Evolutionary conservation across 805 yeast genomes (phyloP), one percentile per base, ranked within the genome.

Genomic region (Sugiyamaella smithiae): DNA sequence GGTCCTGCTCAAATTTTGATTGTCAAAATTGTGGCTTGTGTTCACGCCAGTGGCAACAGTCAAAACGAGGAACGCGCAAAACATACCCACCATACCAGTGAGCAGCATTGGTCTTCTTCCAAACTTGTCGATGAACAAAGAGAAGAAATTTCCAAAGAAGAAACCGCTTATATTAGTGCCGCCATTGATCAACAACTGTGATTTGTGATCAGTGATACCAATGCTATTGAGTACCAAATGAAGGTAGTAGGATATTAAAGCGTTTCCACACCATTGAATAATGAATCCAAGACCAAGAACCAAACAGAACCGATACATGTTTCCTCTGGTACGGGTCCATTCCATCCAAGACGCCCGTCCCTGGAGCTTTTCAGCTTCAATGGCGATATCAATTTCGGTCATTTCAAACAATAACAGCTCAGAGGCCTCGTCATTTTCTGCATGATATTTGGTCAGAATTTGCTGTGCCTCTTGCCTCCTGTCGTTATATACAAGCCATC

Each of bases 41-140:
- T 72, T 73, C 31, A 73, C 64, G 25, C 62, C 68, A 17, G 82
- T 88, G 59, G 81, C 79, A 49, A 84, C 73, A 50, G 81, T 73
- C 62, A 84, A 81, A 59, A 81, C 80, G 29, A 70, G 24, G 36
- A 49, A 57, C 11, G 38, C 44, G 12, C 51, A 62, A 58, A 77
- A 69, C 87, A 84, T 83, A 51, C 79, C 77, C 22, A 73, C 67
- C 29, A 85, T 78, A 51, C 90, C 91, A 50, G 66, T 63, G 48
- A 84, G 59, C 65, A 84, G 70, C 22, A 77, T 60, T n/a, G 76
- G 75, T 63, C 88, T 75, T 70, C 88, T 77, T 60, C 87, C 87
- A 51, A 82, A 62, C 52, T 67, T 68, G 64, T 82, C 86, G 61
- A 84, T 69, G 49, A 78, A 66, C 61, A 73, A 70, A 54, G 83